Conservation (phyloP, 1,284 basidiomycete genomes). For the Inonotus hispidus region DNA sequence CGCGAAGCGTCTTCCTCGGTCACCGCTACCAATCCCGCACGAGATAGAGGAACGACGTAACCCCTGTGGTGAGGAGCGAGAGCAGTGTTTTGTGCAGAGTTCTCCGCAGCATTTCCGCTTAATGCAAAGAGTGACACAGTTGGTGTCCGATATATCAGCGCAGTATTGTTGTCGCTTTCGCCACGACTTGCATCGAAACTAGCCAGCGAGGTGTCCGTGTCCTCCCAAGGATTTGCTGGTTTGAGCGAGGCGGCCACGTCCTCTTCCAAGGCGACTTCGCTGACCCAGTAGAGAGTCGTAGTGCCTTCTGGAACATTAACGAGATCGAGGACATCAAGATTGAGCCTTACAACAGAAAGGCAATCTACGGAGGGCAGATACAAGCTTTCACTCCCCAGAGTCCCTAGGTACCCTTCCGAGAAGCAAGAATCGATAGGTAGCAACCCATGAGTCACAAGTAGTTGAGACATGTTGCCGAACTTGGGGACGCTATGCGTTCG, state of each 20-base stretch:
- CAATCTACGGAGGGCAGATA: conserved; percentile 41
- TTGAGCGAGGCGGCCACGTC: not conserved
- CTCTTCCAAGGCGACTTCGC: conserved; percentile 10
- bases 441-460: conserved; percentile 1
- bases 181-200: not conserved
- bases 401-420: conserved; percentile 46
- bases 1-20: conserved; percentile 42
- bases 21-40: conserved; percentile 46
- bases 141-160: conserved; percentile 27
- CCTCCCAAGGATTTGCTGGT: conserved; percentile 1
- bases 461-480: not conserved
- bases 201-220: not conserved
- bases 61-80: conserved; percentile 62
- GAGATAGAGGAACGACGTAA: conserved; percentile 42
- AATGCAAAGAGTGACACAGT: conserved; percentile 45
- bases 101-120: conserved; percentile 23
- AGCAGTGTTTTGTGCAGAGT: conserved; percentile 39
- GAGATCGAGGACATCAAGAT: conserved; percentile 28
- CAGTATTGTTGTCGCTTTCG: not conserved
- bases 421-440: conserved; percentile 36
- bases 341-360: conserved; percentile 25
- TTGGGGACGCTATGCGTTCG: too few relatives aligned
- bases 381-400: conserved; percentile 42
- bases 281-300: conserved; percentile 6
- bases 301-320: conserved; percentile 5